Base-by-base conservation (phyloP, 495 filamentous ascomycete genomes). In the Aspergillus biplanus region DNA sequence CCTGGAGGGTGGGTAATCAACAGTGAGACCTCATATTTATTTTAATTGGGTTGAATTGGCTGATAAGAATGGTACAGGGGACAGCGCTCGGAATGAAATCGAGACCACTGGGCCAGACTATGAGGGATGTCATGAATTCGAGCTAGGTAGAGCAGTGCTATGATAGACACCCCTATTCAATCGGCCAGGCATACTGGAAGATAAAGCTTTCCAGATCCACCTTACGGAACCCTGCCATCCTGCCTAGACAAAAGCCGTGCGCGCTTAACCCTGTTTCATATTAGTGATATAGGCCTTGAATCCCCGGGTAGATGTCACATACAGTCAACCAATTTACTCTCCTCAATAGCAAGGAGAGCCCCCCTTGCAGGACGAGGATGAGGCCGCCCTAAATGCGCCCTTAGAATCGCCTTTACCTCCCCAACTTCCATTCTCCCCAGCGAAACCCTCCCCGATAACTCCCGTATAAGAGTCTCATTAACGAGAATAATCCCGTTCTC, bases 41-140 rank as follows among this genome's bases (percentile, higher is more conserved):
- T 27, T 27, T 1, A 1, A 27, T 27, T 27, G 21, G 21, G 1
- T 1, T 27, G 21, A 2, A 27, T 27, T 27, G 21, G 21, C 21
- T 27, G 2, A 27, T 2, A 27, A 27, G n/a, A 27, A 27, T 2
- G 1, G 21, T 27, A 27, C 21, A 27, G 21, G 2, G 21, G 21
- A 27, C 44, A 21, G 73, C 74, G 4, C 60, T 79, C 52, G 75
- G 73, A 21, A 72, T 81, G 33, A 42, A 72, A 56, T 78, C 73
- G 71, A 67, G 68, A 9, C 59, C 65, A 16, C 58, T 69, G 37
- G 71, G 78, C 47, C 59, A 71, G 54, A 77, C 75, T 31, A 55
- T 79, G 1, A 50, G 57, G 35, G 70, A 76, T n/a, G 58, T 80
- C 33, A 63, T 80, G 62, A 71, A 79, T 56, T 74, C 0, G 47